Evolutionary conservation across 75 land plant genomes (phyloP).

Genomic region (Cryptomeria japonica): DNA sequence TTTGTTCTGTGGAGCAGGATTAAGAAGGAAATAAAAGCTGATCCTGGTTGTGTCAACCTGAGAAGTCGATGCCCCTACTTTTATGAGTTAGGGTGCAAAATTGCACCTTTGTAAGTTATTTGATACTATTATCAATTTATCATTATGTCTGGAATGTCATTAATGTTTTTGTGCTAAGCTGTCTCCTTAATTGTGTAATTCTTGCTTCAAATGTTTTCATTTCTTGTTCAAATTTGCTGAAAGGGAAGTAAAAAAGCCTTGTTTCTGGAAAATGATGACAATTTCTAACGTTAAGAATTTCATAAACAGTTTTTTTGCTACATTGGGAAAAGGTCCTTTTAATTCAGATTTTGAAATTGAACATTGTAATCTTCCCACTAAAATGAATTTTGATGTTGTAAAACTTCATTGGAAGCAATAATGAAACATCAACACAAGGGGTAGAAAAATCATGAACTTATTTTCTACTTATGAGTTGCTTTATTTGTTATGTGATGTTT

Average conservation of each 20-base stretch:
- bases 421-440: background rate
- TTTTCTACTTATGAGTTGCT: background rate
- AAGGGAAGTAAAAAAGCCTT: background rate
- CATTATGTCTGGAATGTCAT: background rate
- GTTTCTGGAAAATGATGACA: background rate
- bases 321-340: background rate
- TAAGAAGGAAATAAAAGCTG: constrained; percentile 89
- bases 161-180: background rate
- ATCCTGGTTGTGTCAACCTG: constrained; percentile 84
- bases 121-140: background rate
- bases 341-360: background rate
- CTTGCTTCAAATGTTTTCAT: background rate
- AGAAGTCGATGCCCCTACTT: constrained; percentile 77
- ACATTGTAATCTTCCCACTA: background rate
- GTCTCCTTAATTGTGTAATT: background rate
- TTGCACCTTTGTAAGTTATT: constrained; percentile 72
- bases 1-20: constrained; percentile 46
- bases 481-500: background rate
- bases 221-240: background rate
- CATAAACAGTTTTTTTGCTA: background rate
- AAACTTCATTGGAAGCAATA: background rate
- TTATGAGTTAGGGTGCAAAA: constrained; percentile 87
- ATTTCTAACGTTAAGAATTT: background rate
- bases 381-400: background rate
- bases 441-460: background rate